Evolutionary conservation across 148 eudicot species (phyloP), one percentile per base, ranked within the genome.

Genomic region (Vaccinium macrocarpon): DNA sequence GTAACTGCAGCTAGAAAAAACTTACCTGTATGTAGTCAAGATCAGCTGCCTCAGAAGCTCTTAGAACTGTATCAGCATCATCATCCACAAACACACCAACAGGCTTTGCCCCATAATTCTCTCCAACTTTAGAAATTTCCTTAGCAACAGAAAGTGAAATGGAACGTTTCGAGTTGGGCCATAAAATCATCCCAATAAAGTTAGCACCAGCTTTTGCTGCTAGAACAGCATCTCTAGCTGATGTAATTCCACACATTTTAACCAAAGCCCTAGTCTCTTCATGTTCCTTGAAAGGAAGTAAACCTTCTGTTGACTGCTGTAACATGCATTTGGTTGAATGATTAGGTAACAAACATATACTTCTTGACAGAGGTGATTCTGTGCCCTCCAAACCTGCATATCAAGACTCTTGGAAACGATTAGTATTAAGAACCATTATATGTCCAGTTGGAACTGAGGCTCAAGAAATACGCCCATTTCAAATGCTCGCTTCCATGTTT

Each of bases 71-170:
- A 27, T 92, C 91, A 5, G 89, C 94, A 81, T 94, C 94, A 87
- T 97, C 98, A 86, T 95, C 93, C 51, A 97, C 98, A 90, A 95
- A 97, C 14, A 97, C 99, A 32, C 97, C 99, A 87, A 95, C 97
- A 3, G 97, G 98, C 81, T 92, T 88, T 56, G 98, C 95, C 78
- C 99, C 99, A 89, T 92, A 83, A 29, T 86, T 86, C 89, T 82
- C 94, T 86, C 42, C 96, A 81, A 89, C 96, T 85, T 89, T 88
- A 27, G 98, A 97, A 53, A 97, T 95, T 78, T 95, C 98, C 89
- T 91, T 97, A 11, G 98, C 99, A 86, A 91, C 90, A 64, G 95
- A 79, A 81, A 91, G 73, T 72, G 98, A 90, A 82, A 97, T 87
- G 3, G 98, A 95, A 38, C 97, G 96, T 87, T 93, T 97, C n/a